Conservation (phyloP, 73 alveolate species). For the Paraurostyla sp. region DNA sequence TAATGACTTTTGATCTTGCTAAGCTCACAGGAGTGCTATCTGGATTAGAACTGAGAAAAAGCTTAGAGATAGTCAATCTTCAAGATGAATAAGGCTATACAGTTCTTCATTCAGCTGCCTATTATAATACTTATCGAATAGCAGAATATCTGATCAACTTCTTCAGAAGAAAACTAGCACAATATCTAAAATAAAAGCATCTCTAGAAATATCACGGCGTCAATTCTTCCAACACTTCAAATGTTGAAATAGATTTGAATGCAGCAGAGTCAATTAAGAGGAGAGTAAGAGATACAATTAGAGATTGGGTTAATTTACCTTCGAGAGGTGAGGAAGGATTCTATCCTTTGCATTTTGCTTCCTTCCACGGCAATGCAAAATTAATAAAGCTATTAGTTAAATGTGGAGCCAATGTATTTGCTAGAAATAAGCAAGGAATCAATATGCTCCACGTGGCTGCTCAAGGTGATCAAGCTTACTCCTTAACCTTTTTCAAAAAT, state of each 20-base stretch:
- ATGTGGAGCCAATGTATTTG: slow-evolving; percentile 87
- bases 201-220: not conserved
- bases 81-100: slow-evolving; percentile 37
- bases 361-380: slow-evolving; percentile 83
- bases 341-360: slow-evolving; percentile 94
- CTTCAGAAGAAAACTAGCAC: slow-evolving; percentile 19
- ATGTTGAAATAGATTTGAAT: not conserved
- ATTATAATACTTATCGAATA: slow-evolving; percentile 33
- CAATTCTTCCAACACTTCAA: not conserved
- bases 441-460: slow-evolving; percentile 98
- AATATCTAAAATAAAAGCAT: slow-evolving; percentile 16
- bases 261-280: slow-evolving; percentile 34
- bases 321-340: slow-evolving; percentile 81
- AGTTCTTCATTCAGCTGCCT: slow-evolving; percentile 43
- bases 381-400: slow-evolving; percentile 86
- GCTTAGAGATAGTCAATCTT: slow-evolving; percentile 3
- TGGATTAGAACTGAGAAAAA: slow-evolving; percentile 5
- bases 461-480: slow-evolving; percentile 93
- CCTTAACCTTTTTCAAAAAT: slow-evolving; percentile 88
- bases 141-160: slow-evolving; percentile 30
- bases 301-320: slow-evolving; percentile 72
- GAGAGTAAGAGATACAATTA: slow-evolving; percentile 29
- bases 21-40: not conserved
- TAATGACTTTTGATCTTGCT: not conserved
- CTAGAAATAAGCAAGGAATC: slow-evolving; percentile 90